Evolutionary conservation across 2,329 filamentous ascomycete genomes (phyloP), one percentile per base, ranked within the genome.

Genomic region (Onygenales sp.): DNA sequence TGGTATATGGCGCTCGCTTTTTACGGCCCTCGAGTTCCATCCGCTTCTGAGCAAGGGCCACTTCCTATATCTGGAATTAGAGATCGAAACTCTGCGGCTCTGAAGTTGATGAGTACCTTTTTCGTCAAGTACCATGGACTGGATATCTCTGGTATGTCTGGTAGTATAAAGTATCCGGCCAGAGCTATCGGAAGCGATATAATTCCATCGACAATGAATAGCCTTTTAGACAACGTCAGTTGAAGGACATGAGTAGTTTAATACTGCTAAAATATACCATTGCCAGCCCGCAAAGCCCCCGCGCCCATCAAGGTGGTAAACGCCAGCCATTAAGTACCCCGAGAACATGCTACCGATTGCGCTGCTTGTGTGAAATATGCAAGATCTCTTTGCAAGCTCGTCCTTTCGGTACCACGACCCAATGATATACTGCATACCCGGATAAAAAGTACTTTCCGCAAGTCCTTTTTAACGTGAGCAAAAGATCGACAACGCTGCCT

Each of bases 241-340:
- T 46, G 31, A 41, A 10, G 13, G 10, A 14, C 8, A 7, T 2
- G 35, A 45, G 45, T 17, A 38, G 39, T 17, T 13, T 46, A 45
- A 13, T 50, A 3, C 14, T 17, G 35, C 10, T 13, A 2, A 11
- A 7, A 9, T 41, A 49, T 60, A 67, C 69, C 69, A 81, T 60
- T 80, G 76, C 79, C 78, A 81, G 0, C 78, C 79, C 11, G 66
- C 65, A 54, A 72, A 75, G 1, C 78, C 78, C 21, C 70, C 66
- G n/a, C 59, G 64, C 0, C 75, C 77, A 7, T 72, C 72, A 1
- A 81, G 67, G 4, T 68, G 68, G 55, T 79, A 79, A 2, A 80
- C 74, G 0, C 68, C 77, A 0, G 78, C 72, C 74, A 79, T 79
- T 7, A 83, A 62, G 56, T 80, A 82, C 0, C 79, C 80, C 1